These are phyloP conservation scores for Pseudopyrenochaeta lycopersici DNA, from an alignment of 2,329 filamentous ascomycete genomes.

Conservation along the genomic window DNA sequence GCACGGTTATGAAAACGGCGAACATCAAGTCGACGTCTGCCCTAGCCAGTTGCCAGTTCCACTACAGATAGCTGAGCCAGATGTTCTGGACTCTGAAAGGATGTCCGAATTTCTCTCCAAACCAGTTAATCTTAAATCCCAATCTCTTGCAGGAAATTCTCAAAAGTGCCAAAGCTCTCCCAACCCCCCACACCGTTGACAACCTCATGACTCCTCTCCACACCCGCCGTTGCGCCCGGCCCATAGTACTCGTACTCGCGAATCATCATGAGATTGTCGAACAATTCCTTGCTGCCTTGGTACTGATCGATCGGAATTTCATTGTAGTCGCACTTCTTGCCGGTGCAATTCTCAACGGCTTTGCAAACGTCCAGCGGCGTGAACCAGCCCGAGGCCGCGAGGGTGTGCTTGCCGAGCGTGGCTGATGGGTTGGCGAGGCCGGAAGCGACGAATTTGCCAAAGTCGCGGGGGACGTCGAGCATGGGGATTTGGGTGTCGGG, in stretches of 20 bases:
- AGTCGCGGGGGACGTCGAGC: constrained; percentile 22
- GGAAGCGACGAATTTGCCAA: constrained; percentile 26
- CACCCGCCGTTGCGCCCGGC: constrained; percentile 14
- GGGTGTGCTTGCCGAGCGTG: constrained; percentile 16
- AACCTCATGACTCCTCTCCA: constrained; percentile 13
- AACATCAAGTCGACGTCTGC: too few relatives aligned
- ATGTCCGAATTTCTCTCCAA: too few relatives aligned
- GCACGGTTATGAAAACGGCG: too few relatives aligned
- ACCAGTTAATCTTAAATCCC: too few relatives aligned
- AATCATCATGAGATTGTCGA: constrained; percentile 24
- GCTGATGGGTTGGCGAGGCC: constrained; percentile 12
- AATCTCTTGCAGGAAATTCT: constrained; percentile 9
- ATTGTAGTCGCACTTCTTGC: constrained; percentile 10
- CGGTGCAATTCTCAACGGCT: constrained; percentile 7
- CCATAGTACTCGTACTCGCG: constrained; percentile 22
- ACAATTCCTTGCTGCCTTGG: constrained; percentile 19
- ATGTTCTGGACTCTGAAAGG: too few relatives aligned
- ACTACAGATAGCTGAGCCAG: too few relatives aligned
- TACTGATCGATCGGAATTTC: constrained; percentile 12
- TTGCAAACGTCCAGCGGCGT: constrained; percentile 16
- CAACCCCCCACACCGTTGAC: constrained; percentile 1
- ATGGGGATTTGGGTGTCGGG: constrained; percentile 18
- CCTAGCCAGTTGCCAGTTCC: too few relatives aligned
- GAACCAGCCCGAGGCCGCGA: constrained; percentile 5
- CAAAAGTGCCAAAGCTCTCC: constrained; percentile 9